Percentiles rank a stretch among this genome's conserved stretches.
phyloP scores from a whole-genome alignment of 768 basidiomycete species.

The Hygrophoropsis aurantiaca region DNA sequence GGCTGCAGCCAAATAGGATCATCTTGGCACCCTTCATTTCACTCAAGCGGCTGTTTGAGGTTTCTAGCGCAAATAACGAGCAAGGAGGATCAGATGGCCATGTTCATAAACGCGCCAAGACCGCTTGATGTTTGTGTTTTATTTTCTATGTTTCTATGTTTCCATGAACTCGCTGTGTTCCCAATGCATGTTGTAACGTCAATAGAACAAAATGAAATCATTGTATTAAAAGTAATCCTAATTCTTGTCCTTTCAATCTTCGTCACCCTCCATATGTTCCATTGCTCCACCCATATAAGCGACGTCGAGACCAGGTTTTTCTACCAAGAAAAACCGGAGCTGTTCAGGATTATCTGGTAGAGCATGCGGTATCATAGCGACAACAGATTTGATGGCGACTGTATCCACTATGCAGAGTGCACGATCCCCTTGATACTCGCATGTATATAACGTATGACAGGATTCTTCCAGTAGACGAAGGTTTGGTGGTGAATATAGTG shows the following conservation, averaged over 20 bases:
- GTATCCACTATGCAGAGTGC: slow-evolving; percentile 12
- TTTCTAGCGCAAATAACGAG: too few relatives aligned
- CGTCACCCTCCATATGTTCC: neutral
- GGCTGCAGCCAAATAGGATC: too few relatives aligned
- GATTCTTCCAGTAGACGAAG: slow-evolving; percentile 13
- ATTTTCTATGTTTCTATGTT: too few relatives aligned
- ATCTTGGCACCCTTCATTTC: too few relatives aligned
- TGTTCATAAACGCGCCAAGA: too few relatives aligned
- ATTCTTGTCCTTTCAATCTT: neutral
- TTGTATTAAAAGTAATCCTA: too few relatives aligned
- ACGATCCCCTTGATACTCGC: slow-evolving; percentile 11
- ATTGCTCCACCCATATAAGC: slow-evolving; percentile 4
- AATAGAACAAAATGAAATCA: too few relatives aligned
- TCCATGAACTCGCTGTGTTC: too few relatives aligned
- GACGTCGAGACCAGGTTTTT: slow-evolving; percentile 26
- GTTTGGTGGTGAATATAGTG: slow-evolving; percentile 19
- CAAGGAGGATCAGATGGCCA: too few relatives aligned
- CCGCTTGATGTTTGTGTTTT: too few relatives aligned
- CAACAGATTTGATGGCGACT: slow-evolving; percentile 14
- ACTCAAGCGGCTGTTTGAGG: too few relatives aligned
- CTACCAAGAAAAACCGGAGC: slow-evolving; percentile 22
- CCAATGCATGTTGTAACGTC: too few relatives aligned
- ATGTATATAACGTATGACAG: slow-evolving; percentile 17
- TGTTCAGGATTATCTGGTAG: slow-evolving; percentile 4
- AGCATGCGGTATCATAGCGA: slow-evolving; percentile 26